Base-by-base conservation (phyloP, 108 stramenopile species). In the Pseudonitzschia pungens region DNA sequence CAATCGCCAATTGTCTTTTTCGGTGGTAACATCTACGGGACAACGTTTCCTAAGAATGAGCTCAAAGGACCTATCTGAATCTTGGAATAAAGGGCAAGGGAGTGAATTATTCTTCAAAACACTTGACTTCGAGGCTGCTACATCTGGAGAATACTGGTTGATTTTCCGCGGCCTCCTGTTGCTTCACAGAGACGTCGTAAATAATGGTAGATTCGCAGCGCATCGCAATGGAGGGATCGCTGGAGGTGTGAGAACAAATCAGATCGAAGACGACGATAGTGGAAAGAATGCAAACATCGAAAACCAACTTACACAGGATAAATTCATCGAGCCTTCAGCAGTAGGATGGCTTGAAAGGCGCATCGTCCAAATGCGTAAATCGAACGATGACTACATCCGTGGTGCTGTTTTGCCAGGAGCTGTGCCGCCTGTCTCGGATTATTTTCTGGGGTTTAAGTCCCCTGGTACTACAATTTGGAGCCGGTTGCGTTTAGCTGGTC, bases 401-500 rank as follows among this genome's bases (percentile, higher is more conserved):
- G 81, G 84, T 32, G 71, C 74, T 21, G 70, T 78, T 10, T 51
- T 64, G 42, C 80, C 86, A 29, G 69, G 32, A 33, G 83, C 85
- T 16, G 43, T 72, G 11, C 77, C 89, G 45, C 95, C 95, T 62
- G 92, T 92, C 27, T 86, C 92, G 32, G 92, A 93, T 67, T 93
- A 92, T 65, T 94, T 92, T 59, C 87, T 94, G 16, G 93, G 93
- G 1, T 93, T 86, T 55, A 86, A 77, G 24, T 91, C 90, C 18
- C 86, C 92, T 28, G 96, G 96, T 48, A 96, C 96, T 12, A 83
- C 90, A 76, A 95, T 97, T 76, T 97, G 96, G 96, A 85, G 91
- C 33, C 84, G 96, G 4, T 83, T 97, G 42, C 82, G 94, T 21
- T 82, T 87, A 64, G 94, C 96, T 21, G 94, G 94, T 51, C 79